A percentile compares a stretch with the other conserved stretches of the same genome.
These are phyloP conservation scores for Pleomassaria siparia DNA, from an alignment of 2,329 filamentous ascomycete genomes.

Conservation along the genomic window DNA sequence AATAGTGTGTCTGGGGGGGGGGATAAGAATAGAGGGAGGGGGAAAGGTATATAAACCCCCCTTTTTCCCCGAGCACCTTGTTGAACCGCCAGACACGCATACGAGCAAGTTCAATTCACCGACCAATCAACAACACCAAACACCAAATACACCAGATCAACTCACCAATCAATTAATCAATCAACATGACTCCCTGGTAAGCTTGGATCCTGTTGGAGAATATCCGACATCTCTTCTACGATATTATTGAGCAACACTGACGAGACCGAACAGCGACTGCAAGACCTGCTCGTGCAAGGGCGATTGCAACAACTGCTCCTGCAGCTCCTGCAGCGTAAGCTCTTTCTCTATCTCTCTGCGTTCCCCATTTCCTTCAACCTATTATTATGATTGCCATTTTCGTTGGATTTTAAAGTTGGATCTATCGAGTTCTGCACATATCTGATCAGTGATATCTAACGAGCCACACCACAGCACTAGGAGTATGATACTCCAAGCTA, in stretches of 20 bases:
- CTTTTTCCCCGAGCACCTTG: slow-evolving; percentile 6
- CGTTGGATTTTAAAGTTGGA: too few relatives aligned
- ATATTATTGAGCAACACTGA: not conserved
- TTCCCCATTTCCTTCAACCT: not conserved
- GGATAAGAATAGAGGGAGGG: not conserved
- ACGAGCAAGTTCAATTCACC: too few relatives aligned
- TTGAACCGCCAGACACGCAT: slow-evolving; percentile 1
- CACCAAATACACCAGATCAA: not conserved
- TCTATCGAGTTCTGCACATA: too few relatives aligned
- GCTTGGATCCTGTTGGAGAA: not conserved
- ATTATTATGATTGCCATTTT: too few relatives aligned
- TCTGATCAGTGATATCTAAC: too few relatives aligned
- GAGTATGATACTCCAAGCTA: too few relatives aligned
- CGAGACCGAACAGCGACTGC: slow-evolving; percentile 2
- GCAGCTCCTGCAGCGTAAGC: slow-evolving; percentile 8
- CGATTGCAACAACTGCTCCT: slow-evolving; percentile 5
- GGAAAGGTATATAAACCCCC: slow-evolving; percentile 6
- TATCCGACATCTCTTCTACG: not conserved
- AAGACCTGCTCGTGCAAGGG: slow-evolving; percentile 3
- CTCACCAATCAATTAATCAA: not conserved
- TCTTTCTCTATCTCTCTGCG: not conserved
- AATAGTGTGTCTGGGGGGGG: not conserved
- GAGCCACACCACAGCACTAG: too few relatives aligned
- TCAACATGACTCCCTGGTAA: slow-evolving; percentile 10
- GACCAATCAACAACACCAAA: not conserved